These are phyloP conservation scores for Gymnopilus junonius DNA, from an alignment of 768 basidiomycete genomes.

Conservation along the genomic window DNA sequence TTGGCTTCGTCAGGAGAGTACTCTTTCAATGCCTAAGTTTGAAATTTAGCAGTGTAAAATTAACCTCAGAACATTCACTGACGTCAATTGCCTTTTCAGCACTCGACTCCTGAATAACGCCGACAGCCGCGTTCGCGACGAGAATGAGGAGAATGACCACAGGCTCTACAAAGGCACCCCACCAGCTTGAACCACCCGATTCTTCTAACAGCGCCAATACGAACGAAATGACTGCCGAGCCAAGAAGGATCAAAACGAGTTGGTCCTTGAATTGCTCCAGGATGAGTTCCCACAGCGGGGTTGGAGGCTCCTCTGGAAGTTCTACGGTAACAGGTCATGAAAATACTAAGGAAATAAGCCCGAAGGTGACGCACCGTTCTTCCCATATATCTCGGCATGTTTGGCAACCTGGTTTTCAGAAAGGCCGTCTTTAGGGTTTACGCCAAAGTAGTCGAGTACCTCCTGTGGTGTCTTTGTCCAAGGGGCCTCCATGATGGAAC, in stretches of 20 bases:
- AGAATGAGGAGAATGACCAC: constrained; percentile 94
- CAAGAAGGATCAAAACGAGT: constrained; percentile 95
- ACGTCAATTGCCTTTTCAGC: constrained; percentile 98
- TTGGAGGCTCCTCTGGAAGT: constrained; percentile 89
- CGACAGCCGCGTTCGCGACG: constrained; percentile 95
- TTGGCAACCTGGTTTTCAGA: constrained; percentile 66
- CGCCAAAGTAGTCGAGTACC: constrained; percentile 74
- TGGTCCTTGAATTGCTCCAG: constrained; percentile 99
- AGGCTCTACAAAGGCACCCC: constrained; percentile 94
- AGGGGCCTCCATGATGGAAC: constrained; percentile 63
- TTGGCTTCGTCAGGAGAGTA: constrained; percentile 98
- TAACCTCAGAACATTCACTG: constrained; percentile 35
- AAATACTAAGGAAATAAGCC: constrained; percentile 1
- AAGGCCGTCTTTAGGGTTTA: constrained; percentile 67
- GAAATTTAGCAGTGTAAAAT: neutral
- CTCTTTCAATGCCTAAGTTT: constrained; percentile 84
- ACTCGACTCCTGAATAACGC: constrained; percentile 95
- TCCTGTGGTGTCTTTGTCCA: constrained; percentile 78
- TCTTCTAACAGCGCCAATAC: constrained; percentile 89
- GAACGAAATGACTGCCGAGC: constrained; percentile 92
- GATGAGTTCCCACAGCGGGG: constrained; percentile 92
- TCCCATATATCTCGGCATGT: constrained; percentile 82
- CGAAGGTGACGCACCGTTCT: constrained; percentile 63
- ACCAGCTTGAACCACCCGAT: constrained; percentile 62
- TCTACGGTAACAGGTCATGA: constrained; percentile 48